Evolutionary conservation across 352 stramenopile genomes (phyloP), one percentile per base, ranked within the genome.

Genomic region (Globisporangium takayamanum): DNA sequence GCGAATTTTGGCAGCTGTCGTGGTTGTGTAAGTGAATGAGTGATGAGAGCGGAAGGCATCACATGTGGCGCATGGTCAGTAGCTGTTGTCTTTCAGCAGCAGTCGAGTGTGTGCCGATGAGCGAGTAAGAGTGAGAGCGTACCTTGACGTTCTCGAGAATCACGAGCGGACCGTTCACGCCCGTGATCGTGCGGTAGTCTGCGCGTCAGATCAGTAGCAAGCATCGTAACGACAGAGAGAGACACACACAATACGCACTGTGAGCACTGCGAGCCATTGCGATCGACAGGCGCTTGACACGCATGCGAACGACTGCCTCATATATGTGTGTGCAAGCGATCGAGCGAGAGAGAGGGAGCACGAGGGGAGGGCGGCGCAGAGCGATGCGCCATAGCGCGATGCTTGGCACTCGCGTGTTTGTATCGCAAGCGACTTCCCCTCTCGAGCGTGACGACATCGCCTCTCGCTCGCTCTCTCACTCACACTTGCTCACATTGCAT

Each of bases 91-190:
- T 22, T 22, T 22, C 44, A 26, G 44, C 18, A 22, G 15, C 44
- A 28, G 18, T 28, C 6, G 5, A 36, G 22, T 22, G 22, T 22
- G 22, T 22, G 22, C 22, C 22, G 22, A 22, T 22, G 22, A 22
- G 22, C 22, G 22, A 22, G 22, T 22, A 22, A 22, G 28, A 33
- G 28, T 5, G 28, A 33, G 28, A 33, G 65, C 59, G 36, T 45
- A 98, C 88, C 84, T 99, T 99, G 56, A 99, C 97, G 80, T 99
- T 99, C 73, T 99, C 97, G 55, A 99, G 82, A 62, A 99, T 98
- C 25, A 99, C 97, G 51, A 99, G 76, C 62, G 97, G 97, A 60
- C 97, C 97, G 69, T 99, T 99, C 26, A 99, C 97, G 66, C 96
- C 95, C 52, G 88, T 94, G 79, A 99, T 99, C 39, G 97, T 99